Conservation (phyloP, 73 alveolate genomes). For the Durusdinium trenchii region DNA sequence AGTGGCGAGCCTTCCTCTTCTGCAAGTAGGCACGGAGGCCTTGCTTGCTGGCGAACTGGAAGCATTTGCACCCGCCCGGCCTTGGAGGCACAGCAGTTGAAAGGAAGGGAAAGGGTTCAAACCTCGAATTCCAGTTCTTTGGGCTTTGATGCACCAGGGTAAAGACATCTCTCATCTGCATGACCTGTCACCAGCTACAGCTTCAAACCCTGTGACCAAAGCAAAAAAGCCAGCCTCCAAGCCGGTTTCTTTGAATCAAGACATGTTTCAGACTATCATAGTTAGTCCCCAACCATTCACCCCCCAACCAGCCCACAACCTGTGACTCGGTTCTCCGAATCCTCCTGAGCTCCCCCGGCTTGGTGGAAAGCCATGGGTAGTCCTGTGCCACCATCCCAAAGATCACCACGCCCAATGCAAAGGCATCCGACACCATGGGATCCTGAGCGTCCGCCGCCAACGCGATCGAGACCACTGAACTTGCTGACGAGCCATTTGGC, state of each 20-base stretch:
- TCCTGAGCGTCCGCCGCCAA: not conserved
- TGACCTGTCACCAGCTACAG: not conserved
- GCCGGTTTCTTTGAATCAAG: not conserved
- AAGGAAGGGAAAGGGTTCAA: not conserved
- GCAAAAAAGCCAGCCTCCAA: not conserved
- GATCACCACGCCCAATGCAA: conserved; percentile 71
- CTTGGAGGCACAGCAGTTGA: not conserved
- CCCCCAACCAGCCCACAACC: not conserved
- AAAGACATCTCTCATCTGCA: not conserved
- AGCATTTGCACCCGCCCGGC: conserved; percentile 56
- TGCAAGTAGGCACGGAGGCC: conserved; percentile 40
- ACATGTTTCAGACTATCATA: not conserved
- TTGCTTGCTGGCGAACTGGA: conserved; percentile 18
- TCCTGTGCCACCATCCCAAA: conserved; percentile 93
- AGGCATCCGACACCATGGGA: conserved; percentile 73
- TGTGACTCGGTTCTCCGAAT: not conserved
- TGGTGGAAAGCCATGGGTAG: conserved; percentile 81
- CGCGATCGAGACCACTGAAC: not conserved
- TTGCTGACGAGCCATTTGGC: not conserved
- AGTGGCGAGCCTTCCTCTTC: not conserved
- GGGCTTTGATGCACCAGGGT: too few species aligned
- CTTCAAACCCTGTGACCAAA: not conserved
- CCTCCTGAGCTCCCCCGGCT: not conserved
- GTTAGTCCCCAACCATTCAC: too few species aligned
- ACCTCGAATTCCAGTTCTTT: too few species aligned